A percentile compares a stretch with the other conserved stretches of the same genome.
These are phyloP conservation scores for Ganoderma lingzhi DNA, from an alignment of 1,284 basidiomycete genomes.

Conservation along the genomic window DNA sequence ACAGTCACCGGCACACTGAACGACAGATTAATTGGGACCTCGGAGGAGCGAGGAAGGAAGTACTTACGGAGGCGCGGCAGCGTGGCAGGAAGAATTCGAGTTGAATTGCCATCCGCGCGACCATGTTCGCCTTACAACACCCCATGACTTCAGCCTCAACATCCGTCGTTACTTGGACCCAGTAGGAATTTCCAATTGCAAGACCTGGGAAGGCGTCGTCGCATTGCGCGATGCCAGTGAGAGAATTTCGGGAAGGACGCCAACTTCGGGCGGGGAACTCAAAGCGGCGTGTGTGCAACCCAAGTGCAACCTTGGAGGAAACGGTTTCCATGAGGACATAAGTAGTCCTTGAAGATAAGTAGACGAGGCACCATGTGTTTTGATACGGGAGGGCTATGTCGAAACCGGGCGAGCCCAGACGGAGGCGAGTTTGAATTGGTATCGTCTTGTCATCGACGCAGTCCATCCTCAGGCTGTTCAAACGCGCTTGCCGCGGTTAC, in stretches of 20 bases:
- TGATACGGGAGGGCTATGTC: not conserved
- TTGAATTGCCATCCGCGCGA: not conserved
- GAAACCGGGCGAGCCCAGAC: not conserved
- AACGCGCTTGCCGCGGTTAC: not conserved
- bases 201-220: no score
- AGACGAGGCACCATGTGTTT: not conserved
- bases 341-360: not conserved
- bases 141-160: no score
- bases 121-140: not conserved
- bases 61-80: not conserved
- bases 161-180: no score
- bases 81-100: not conserved
- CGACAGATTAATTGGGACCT: not conserved
- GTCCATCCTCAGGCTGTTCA: not conserved
- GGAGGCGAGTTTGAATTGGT: not conserved
- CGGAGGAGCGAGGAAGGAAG: not conserved
- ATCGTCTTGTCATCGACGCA: not conserved
- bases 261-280: no score
- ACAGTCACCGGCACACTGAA: not conserved
- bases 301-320: not conserved
- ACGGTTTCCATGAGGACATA: not conserved
- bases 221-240: no score
- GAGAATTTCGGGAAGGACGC: no score
- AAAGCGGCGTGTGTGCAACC: not conserved
- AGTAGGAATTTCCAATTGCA: no score